These are phyloP conservation scores for Lasiosphaeria miniovina DNA, from an alignment of 495 filamentous ascomycete species.

Conservation along the genomic window DNA sequence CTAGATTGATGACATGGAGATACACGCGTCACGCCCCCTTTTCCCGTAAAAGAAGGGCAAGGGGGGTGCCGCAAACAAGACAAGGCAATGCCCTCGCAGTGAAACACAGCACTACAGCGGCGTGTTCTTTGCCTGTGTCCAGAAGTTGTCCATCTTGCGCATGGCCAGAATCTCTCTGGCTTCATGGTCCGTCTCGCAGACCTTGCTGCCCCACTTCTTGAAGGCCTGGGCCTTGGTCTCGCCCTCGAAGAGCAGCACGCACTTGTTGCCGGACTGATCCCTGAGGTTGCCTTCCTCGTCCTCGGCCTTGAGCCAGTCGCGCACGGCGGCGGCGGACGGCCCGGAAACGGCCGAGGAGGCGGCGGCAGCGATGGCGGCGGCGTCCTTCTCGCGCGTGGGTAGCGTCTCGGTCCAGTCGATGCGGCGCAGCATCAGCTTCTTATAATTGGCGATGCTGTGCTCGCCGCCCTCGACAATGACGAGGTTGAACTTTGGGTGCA, in stretches of 20 bases:
- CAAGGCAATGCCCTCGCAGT: too few species aligned
- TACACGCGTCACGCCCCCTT: too few species aligned
- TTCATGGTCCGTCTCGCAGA: slow-evolving; percentile 84
- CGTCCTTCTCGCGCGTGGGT: slow-evolving; percentile 58
- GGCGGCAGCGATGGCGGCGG: slow-evolving; percentile 27
- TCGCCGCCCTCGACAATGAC: slow-evolving; percentile 89
- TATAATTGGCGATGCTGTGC: slow-evolving; percentile 75
- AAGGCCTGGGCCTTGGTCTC: slow-evolving; percentile 75
- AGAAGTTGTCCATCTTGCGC: slow-evolving; percentile 91
- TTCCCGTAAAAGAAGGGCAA: too few species aligned
- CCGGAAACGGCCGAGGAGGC: too few species aligned
- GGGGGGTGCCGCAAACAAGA: too few species aligned
- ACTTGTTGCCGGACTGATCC: slow-evolving; percentile 76
- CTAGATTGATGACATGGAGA: too few species aligned
- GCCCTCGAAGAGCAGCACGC: slow-evolving; percentile 81
- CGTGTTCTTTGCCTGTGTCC: slow-evolving; percentile 78
- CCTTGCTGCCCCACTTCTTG: slow-evolving; percentile 77
- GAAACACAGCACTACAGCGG: slow-evolving; percentile 1
- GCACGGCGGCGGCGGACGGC: slow-evolving; percentile 40
- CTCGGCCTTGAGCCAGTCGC: slow-evolving; percentile 71
- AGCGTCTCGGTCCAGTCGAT: slow-evolving; percentile 93
- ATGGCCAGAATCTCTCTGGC: slow-evolving; percentile 76
- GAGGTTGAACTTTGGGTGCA: slow-evolving; percentile 81
- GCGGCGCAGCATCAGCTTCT: slow-evolving; percentile 82
- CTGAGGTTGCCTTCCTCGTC: slow-evolving; percentile 77